phyloP scores from a whole-genome alignment of 768 basidiomycete species.

The Pulveroboletus ravenelii region DNA sequence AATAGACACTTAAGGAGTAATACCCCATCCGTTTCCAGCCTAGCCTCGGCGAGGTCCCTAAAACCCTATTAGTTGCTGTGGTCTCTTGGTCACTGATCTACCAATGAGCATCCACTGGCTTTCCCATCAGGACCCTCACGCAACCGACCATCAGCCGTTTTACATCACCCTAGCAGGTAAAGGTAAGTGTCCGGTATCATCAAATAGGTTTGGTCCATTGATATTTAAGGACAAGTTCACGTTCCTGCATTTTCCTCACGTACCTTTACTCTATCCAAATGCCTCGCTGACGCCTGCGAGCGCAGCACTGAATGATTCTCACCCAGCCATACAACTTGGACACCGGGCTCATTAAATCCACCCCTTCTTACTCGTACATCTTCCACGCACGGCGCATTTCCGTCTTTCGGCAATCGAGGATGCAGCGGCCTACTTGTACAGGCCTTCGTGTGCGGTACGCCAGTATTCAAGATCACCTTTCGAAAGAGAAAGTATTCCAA shows the following conservation, averaged over 20 bases:
- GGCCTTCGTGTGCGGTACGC: conserved; percentile 49
- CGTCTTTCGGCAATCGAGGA: conserved; percentile 24
- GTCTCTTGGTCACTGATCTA: conserved; percentile 18
- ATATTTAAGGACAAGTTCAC: conserved; percentile 30
- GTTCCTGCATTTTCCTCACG: conserved; percentile 9
- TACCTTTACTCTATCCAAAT: conserved; percentile 7
- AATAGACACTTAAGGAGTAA: background rate
- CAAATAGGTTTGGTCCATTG: conserved; percentile 11
- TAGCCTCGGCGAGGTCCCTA: conserved; percentile 20
- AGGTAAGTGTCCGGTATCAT: conserved; percentile 25
- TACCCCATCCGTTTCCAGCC: conserved; percentile 1
- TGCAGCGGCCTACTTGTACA: conserved; percentile 69
- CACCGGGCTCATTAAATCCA: conserved; percentile 27
- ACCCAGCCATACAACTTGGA: conserved; percentile 18
- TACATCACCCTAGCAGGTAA: conserved; percentile 32
- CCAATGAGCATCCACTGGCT: conserved; percentile 19
- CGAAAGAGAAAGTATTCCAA: background rate
- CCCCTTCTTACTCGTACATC: conserved; percentile 18
- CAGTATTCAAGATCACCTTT: background rate
- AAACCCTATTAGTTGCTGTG: conserved; percentile 30
- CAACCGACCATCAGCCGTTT: conserved; percentile 31
- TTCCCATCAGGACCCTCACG: conserved; percentile 25
- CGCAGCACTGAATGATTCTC: conserved; percentile 25
- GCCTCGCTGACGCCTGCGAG: conserved; percentile 14
- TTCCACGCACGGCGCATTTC: conserved; percentile 13